Percentiles rank a stretch among this genome's conserved stretches.
These are phyloP conservation scores for Stephania cephalantha DNA, from an alignment of 164 flowering plant genomes.

Conservation along the genomic window DNA sequence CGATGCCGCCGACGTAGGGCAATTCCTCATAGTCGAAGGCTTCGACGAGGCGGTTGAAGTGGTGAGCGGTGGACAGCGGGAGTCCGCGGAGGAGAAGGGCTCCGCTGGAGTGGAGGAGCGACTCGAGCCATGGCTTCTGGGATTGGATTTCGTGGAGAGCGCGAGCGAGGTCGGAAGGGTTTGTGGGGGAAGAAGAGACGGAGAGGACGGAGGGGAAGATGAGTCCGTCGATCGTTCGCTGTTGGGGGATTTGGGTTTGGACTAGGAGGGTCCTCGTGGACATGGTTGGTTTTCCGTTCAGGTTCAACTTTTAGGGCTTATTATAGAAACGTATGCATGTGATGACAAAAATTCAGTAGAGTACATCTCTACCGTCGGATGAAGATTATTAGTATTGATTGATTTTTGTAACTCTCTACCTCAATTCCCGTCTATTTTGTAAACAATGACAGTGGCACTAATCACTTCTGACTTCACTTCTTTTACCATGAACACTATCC, in stretches of 20 bases:
- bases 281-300: background rate
- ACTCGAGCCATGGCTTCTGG: conserved; percentile 42
- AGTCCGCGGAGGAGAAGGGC: conserved; percentile 83
- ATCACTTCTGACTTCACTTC: no score
- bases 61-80: conserved; percentile 45
- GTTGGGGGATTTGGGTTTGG: conserved; percentile 19
- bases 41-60: conserved; percentile 80
- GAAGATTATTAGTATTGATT: no score
- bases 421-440: no score
- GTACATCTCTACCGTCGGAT: no score
- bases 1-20: conserved; percentile 88
- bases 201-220: conserved; percentile 40
- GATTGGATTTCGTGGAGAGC: conserved; percentile 24
- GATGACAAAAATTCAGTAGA: background rate
- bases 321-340: no score
- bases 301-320: background rate
- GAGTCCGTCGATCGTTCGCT: conserved; percentile 14
- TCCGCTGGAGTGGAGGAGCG: conserved; percentile 46
- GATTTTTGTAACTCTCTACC: no score
- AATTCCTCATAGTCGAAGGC: conserved; percentile 81
- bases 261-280: conserved; percentile 4
- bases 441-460: no score
- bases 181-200: conserved; percentile 21
- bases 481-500: no score
- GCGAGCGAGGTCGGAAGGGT: conserved; percentile 1